A percentile compares a stretch with the other conserved stretches of the same genome.
Evolutionary conservation across 306 rosid genomes (phyloP).

Genomic region (Crataegus laevigata): DNA sequence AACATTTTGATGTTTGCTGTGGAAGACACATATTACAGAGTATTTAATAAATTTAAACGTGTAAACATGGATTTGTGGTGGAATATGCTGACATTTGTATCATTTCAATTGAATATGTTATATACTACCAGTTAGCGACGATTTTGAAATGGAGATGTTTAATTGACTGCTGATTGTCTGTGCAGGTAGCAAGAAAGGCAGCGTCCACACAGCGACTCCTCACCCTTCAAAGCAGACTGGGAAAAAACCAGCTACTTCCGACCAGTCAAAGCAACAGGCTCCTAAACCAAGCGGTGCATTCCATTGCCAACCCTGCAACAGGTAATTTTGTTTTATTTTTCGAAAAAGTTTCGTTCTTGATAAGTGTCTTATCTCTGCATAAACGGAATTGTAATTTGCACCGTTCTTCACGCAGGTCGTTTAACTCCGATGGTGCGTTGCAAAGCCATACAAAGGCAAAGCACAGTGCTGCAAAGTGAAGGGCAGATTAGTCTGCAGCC

Average conservation of each 20-base stretch:
- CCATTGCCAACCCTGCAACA: constrained; percentile 55
- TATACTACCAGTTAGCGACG: neutral
- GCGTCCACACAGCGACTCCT: constrained; percentile 52
- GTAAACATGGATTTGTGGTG: neutral
- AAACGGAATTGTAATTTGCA: neutral
- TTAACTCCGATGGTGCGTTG: constrained; percentile 52
- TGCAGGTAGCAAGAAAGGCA: constrained; percentile 37
- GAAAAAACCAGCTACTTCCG: constrained; percentile 26
- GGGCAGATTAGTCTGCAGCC: neutral
- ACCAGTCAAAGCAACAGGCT: constrained; percentile 34
- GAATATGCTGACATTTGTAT: neutral
- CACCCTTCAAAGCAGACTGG: constrained; percentile 55
- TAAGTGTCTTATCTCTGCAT: neutral
- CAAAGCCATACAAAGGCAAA: constrained; percentile 61
- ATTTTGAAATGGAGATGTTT: neutral
- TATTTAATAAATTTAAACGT: neutral
- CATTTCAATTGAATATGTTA: neutral
- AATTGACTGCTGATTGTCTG: neutral
- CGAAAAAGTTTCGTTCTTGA: neutral
- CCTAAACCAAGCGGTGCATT: constrained; percentile 34
- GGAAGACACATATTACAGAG: neutral
- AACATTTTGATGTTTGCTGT: neutral
- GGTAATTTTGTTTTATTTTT: constrained; percentile 11
- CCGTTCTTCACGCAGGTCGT: constrained; percentile 35
- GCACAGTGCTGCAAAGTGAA: constrained; percentile 45